Evolutionary conservation across 2,329 filamentous ascomycete genomes (phyloP).

Genomic region (Penicillium sp.): DNA sequence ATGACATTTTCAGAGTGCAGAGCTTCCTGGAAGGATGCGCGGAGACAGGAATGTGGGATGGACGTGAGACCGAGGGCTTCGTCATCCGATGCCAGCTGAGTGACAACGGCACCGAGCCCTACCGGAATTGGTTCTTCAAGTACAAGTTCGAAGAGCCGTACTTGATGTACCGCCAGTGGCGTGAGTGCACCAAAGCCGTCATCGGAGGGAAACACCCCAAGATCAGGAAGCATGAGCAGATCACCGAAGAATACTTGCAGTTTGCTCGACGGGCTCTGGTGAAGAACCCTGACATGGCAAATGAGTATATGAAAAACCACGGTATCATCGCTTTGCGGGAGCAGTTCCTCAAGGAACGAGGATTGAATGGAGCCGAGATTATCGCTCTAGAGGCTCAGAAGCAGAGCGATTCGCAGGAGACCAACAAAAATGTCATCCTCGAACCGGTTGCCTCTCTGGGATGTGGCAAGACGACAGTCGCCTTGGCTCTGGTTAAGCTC

Average conservation of each 20-base stretch:
- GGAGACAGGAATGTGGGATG: slow-evolving; percentile 84
- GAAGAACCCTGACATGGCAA: slow-evolving; percentile 65
- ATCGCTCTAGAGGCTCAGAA: slow-evolving; percentile 64
- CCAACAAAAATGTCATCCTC: slow-evolving; percentile 71
- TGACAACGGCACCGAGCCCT: slow-evolving; percentile 53
- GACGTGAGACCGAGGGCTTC: slow-evolving; percentile 93
- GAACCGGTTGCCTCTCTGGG: slow-evolving; percentile 90
- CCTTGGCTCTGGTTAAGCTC: slow-evolving; percentile 74
- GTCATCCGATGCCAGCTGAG: slow-evolving; percentile 83
- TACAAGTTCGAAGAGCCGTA: slow-evolving; percentile 99
- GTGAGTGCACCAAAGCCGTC: slow-evolving; percentile 89
- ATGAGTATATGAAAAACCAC: slow-evolving; percentile 80
- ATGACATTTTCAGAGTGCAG: slow-evolving; percentile 72
- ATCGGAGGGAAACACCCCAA: slow-evolving; percentile 73
- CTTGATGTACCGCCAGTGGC: slow-evolving; percentile 97
- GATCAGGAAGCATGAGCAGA: slow-evolving; percentile 81
- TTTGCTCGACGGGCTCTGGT: slow-evolving; percentile 76
- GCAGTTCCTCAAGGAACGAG: slow-evolving; percentile 79
- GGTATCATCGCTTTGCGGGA: slow-evolving; percentile 90
- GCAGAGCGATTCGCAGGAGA: slow-evolving; percentile 52
- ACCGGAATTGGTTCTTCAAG: slow-evolving; percentile 99
- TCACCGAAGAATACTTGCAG: slow-evolving; percentile 86
- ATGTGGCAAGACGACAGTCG: slow-evolving; percentile 94
- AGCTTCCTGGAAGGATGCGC: slow-evolving; percentile 79
- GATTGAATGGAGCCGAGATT: slow-evolving; percentile 84